Conservation (phyloP, 495 filamentous ascomycete genomes). For the Trichoderma reesei region DNA sequence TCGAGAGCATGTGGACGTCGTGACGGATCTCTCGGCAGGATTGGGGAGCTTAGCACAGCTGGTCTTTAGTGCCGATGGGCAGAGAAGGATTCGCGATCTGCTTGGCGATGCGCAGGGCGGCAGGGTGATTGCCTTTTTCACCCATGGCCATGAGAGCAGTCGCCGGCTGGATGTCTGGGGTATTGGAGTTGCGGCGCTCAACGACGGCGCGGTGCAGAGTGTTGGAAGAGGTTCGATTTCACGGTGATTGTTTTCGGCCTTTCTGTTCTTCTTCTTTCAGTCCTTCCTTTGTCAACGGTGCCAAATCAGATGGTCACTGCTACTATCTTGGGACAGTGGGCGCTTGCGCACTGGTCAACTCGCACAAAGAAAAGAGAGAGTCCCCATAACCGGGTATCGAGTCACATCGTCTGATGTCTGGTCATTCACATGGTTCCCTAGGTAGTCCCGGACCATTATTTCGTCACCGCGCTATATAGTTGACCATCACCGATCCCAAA, state of each 20-base stretch:
- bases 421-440: neutral
- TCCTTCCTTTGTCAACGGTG: neutral
- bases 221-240: neutral
- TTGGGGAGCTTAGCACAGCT: conserved; percentile 38
- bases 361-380: no score
- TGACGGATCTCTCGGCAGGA: conserved; percentile 39
- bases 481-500: neutral
- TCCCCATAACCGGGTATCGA: neutral
- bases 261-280: neutral
- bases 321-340: no score
- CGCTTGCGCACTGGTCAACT: neutral
- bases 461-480: neutral
- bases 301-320: no score
- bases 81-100: conserved; percentile 26
- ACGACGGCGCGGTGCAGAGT: no score
- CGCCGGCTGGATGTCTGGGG: neutral
- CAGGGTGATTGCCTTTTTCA: conserved; percentile 38
- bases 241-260: no score
- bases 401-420: neutral
- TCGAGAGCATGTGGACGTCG: conserved; percentile 22
- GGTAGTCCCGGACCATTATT: neutral
- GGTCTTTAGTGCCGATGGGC: conserved; percentile 26
- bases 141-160: conserved; percentile 21
- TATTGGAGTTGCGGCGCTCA: neutral
- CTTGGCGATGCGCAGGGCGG: conserved; percentile 22